Evolutionary conservation across 1,139 yeast species (phyloP), one percentile per base, ranked within the genome.

Genomic region (Blastobotrys illinoisensis): DNA sequence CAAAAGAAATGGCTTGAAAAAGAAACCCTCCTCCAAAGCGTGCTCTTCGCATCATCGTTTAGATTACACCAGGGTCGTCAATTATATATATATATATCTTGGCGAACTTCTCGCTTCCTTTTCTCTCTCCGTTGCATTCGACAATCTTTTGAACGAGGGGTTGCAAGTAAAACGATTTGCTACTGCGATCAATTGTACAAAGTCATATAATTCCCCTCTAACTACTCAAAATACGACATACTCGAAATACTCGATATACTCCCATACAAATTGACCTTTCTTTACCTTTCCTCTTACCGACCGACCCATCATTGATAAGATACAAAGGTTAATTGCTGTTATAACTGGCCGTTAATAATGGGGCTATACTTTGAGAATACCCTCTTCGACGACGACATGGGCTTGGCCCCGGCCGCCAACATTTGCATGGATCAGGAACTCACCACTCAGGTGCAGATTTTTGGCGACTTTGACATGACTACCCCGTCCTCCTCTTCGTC

Each of bases 401-500:
- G 9, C 32, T 11, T 26, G 11, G 32, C 32, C 11, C 32, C 32
- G 11, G 9, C 32, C 32, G 13, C 32, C 13, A 26, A 7, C 32
- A 5, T 26, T 11, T 26, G 32, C 32, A 26, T 26, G 32, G 32
- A 26, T 26, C 32, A 26, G 11, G 32, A 26, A 11, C 32, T 26
- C 11, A 26, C 32, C 32, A 11, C 32, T 5, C 32, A 5, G 11
- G 32, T 26, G 13, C 32, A 26, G 3, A 26, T 26, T 26, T 26
- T 26, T 11, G 32, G 32, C 32, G 32, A 26, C 32, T 11, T 26
- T 3, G 32, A 26, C 6, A 44, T 28, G n/a, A n/a, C n/a, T n/a
- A n/a, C n/a, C n/a, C n/a, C n/a, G n/a, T n/a, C n/a, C 49, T 13
- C 44, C n/a, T 28, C 44, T n/a, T 28, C 49, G 6, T 46, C 43